A percentile compares a stretch with the other conserved stretches of the same genome.
phyloP scores from a whole-genome alignment of 2,329 filamentous ascomycete genomes.

The Fusarium devonianum region DNA sequence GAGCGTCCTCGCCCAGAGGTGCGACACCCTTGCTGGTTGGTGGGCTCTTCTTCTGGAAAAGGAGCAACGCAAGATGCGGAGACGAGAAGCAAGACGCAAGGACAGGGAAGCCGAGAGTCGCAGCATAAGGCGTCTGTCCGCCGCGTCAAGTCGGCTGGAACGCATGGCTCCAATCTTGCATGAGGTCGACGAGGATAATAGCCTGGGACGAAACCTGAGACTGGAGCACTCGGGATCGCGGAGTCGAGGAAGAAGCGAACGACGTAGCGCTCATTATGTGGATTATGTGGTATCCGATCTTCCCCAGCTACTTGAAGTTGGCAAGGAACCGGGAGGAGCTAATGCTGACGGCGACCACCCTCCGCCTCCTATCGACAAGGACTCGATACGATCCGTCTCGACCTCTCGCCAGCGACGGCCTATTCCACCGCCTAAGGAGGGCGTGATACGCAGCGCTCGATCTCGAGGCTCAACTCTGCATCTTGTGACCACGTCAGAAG shows the following conservation, averaged over 20 bases:
- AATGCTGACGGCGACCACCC: constrained; percentile 57
- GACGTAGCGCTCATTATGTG: constrained; percentile 71
- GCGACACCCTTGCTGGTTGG: constrained; percentile 92
- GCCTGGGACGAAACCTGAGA: constrained; percentile 54
- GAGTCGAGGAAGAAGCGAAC: constrained; percentile 78
- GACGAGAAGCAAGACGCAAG: constrained; percentile 81
- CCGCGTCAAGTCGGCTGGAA: constrained; percentile 86
- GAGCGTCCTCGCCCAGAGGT: constrained; percentile 87
- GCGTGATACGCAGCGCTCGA: constrained; percentile 69
- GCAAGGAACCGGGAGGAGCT: constrained; percentile 52
- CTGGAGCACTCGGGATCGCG: constrained; percentile 60
- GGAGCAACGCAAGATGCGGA: constrained; percentile 83
- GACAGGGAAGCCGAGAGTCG: constrained; percentile 85
- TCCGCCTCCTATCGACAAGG: constrained; percentile 80
- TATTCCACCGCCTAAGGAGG: constrained; percentile 86
- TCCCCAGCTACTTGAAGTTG: constrained; percentile 74
- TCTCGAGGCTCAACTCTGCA: constrained; percentile 87
- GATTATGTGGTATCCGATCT: constrained; percentile 76
- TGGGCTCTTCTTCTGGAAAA: constrained; percentile 96
- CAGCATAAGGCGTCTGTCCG: constrained; percentile 81
- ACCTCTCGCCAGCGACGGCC: constrained; percentile 79
- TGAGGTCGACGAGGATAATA: constrained; percentile 80
- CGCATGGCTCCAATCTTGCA: constrained; percentile 78
- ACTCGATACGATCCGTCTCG: constrained; percentile 76
- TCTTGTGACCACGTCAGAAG: constrained; percentile 73